Evolutionary conservation across 2,329 filamentous ascomycete genomes (phyloP), one percentile per base, ranked within the genome.

Genomic region (Aspergillus nomiae): DNA sequence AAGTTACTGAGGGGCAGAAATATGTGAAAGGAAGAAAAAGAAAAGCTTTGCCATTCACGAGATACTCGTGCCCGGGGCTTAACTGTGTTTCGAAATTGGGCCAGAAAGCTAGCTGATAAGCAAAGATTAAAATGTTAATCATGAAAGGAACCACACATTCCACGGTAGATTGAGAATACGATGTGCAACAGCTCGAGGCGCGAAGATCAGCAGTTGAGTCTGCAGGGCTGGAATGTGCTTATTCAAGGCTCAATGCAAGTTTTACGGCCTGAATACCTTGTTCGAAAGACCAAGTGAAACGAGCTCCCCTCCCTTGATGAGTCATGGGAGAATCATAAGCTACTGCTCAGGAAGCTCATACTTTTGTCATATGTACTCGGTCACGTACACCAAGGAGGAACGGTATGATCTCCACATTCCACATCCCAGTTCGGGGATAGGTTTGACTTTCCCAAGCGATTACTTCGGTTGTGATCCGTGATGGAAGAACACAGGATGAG

Each of bases 101-200:
- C 19, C 19, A 32, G 9, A 51, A 51, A 32, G 28, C 28, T 50
- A 50, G 24, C 46, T 28, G 3, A n/a, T 32, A n/a, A 24, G 28
- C 28, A 32, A n/a, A 21, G 4, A 11, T 21, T n/a, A 21, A 19
- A 21, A 51, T n/a, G 28, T 32, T 12, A 10, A 51, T n/a, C 28
- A 21, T 12, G 2, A 34, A 12, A 32, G 34, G 12, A 46, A 11
- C n/a, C 11, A 26, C 24, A 28, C 69, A 71, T 71, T 71, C 69
- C 64, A 63, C 60, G 68, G 64, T 34, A 56, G 50, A 65, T 64
- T 64, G 51, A 60, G 56, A 14, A 38, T 50, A 46, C 60, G 43
- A 32, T 28, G 24, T 6, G 38, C 34, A 30, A 21, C 24, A 12
- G 7, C n/a, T 45, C n/a, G 12, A n/a, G 16, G 24, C 24, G 48